These are phyloP conservation scores for Sclerotinia spermophila DNA, from an alignment of 2,329 filamentous ascomycete species.

Conservation along the genomic window DNA sequence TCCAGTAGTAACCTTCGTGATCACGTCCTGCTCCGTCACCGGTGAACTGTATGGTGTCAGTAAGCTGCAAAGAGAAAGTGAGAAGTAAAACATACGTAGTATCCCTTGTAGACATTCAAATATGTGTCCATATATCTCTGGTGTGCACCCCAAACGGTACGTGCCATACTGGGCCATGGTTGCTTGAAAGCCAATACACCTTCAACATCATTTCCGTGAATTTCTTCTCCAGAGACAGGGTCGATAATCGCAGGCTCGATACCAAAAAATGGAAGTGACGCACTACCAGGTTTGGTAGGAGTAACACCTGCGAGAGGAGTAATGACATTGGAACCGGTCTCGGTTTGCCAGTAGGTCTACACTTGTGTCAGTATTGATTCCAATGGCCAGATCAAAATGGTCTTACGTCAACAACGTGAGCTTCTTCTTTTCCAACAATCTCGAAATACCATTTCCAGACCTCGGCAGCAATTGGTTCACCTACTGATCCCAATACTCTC, in stretches of 20 bases:
- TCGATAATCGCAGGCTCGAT: conserved; percentile 98
- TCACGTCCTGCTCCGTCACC: conserved; percentile 94
- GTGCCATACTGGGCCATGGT: conserved; percentile 96
- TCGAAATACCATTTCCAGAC: conserved; percentile 99
- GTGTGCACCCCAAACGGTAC: conserved; percentile 96
- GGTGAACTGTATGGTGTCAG: conserved; percentile 59
- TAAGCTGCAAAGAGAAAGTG: conserved; percentile 16
- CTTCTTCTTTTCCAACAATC: conserved; percentile 86
- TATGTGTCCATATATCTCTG: conserved; percentile 99
- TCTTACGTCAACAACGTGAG: conserved; percentile 90
- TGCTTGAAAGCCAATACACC: conserved; percentile 71
- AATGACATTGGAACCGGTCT: conserved; percentile 96
- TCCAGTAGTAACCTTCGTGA: conserved; percentile 99
- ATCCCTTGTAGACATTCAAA: conserved; percentile 94
- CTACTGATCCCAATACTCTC: conserved; percentile 87
- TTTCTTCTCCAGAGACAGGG: conserved; percentile 88
- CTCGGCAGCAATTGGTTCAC: conserved; percentile 95
- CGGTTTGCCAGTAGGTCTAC: conserved; percentile 99
- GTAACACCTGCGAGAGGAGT: conserved; percentile 89
- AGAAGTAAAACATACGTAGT: conserved; percentile 69
- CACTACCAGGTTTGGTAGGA: conserved; percentile 93
- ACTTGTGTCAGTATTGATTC: conserved; percentile 26
- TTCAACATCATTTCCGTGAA: conserved; percentile 93
- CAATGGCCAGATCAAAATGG: conserved; percentile 22
- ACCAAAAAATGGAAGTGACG: conserved; percentile 95